Base-by-base conservation (phyloP, 352 stramenopile genomes). In the Blastocystis sp. region DNA sequence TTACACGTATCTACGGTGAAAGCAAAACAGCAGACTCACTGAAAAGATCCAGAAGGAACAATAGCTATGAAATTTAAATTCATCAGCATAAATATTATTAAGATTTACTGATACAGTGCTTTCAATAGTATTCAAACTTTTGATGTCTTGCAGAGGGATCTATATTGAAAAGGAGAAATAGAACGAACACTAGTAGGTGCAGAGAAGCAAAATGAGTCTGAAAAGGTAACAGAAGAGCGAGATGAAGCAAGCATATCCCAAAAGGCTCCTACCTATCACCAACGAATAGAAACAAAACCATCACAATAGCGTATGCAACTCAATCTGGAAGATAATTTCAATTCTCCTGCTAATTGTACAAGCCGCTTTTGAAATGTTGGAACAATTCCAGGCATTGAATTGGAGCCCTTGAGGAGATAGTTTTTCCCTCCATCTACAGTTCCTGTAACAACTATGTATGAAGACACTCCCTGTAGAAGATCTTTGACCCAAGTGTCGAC, bases 331-430 rank as follows among this genome's bases (percentile, higher is more conserved):
- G 73, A 54, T 6, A 84, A 19, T 42, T 37, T 42, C 6, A 44
- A 64, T 48, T 84, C 73, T n/a, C 53, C 56, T 37, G 44, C 30
- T 48, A 66, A 22, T 24, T 33, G 19, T 22, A 57, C 42, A 44
- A 84, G 27, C 6, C 73, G 73, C 53, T 84, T 84, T 68, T 84
- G 44, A 64, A 84, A 40, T 17, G 53, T 54, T 9, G 73, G 48
- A 69, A 84, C 24, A 17, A 84, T 40, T 51, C 73, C 73, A n/a
- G 73, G 48, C 66, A n/a, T 84, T 19, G 24, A 84, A 37, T 40
- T 64, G 40, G 17, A 66, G 0, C 73, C 48, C 27, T 84, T 66
- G 17, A 66, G 33, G 11, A 84, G 33, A 48, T 66, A 64, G 22
- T 64, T 37, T 13, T 51, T 66, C 27, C 73, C 48, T 2, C 48